Evolutionary conservation across 345 rosid genomes (phyloP), one percentile per base, ranked within the genome.

Genomic region (Boechera retrofracta): DNA sequence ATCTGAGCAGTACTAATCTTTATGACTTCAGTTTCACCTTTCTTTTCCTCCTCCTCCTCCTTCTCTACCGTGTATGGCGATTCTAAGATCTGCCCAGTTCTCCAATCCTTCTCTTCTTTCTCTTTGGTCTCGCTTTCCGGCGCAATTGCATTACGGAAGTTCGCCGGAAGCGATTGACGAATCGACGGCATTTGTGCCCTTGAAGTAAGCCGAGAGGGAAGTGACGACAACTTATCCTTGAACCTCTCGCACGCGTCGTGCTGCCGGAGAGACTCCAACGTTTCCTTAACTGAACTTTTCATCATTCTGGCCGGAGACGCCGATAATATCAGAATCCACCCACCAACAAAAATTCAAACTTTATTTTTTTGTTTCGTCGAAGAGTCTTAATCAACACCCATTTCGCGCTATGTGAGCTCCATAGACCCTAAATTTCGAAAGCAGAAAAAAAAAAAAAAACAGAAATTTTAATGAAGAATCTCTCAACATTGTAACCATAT

Each of bases 211-310:
- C 87, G 88, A 5, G 89, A 77, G 18, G 98, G 94, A 85, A 94
- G 79, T 61, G 89, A 89, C 10, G 97, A 90, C 0, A 94, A 93
- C 73, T 83, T 75, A 71, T 91, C 96, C 73, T 79, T 89, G 5
- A 88, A 84, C 78, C 81, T 86, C 75, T 86, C 97, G 5, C 60
- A 73, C 63, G 83, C 87, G 36, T 89, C 93, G 16, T 69, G 82
- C 71, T 76, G 81, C 61, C 85, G 76, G 31, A 87, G 84, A 10
- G 90, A 84, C 9, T 85, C 96, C 53, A 85, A 60, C 94, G 85
- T 87, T 80, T 94, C 96, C 75, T 79, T 93, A 60, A 89, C 64
- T n/a, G 96, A 89, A 73, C 85, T 86, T 71, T 86, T 87, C 36
- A 80, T 75, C 83, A 83, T 57, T 9, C 71, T 64, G 3, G 82